Evolutionary conservation across 192 early-diverging fungal genomes (phyloP).

Genomic region (Gamsiella multidivaricata): DNA sequence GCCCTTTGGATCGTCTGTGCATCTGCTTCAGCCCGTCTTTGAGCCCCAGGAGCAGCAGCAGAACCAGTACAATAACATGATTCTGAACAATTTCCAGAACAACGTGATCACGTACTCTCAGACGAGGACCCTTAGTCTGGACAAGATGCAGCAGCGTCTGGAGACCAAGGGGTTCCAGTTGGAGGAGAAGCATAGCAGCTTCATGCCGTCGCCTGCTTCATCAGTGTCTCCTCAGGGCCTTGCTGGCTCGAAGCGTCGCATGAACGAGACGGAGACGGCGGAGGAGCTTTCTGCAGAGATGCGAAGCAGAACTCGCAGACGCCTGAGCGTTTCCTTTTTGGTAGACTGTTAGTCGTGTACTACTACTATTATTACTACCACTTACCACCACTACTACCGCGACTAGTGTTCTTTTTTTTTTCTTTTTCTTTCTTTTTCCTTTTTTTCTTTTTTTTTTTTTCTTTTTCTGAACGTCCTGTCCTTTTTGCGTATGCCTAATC

Average conservation of each 20-base stretch:
- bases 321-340: slow-evolving; percentile 42
- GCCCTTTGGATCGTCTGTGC: not conserved
- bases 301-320: slow-evolving; percentile 35
- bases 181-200: not conserved
- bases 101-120: slow-evolving; percentile 31
- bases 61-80: slow-evolving; percentile 12
- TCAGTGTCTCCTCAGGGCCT: slow-evolving; percentile 24
- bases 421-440: not conserved
- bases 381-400: not conserved
- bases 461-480: not conserved
- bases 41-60: slow-evolving; percentile 21
- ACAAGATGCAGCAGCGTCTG: slow-evolving; percentile 5
- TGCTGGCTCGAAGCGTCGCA: slow-evolving; percentile 43
- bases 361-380: slow-evolving; percentile 7
- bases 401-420: not conserved
- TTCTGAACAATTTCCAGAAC: slow-evolving; percentile 38
- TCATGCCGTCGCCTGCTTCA: slow-evolving; percentile 37
- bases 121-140: slow-evolving; percentile 1
- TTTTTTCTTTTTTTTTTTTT: not conserved
- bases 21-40: slow-evolving; percentile 1
- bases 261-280: slow-evolving; percentile 6
- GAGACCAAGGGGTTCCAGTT: slow-evolving; percentile 4
- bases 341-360: slow-evolving; percentile 35
- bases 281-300: slow-evolving; percentile 12
- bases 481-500: not conserved